These are phyloP conservation scores for Penicillium paxilli DNA, from an alignment of 495 filamentous ascomycete species.

Conservation along the genomic window DNA sequence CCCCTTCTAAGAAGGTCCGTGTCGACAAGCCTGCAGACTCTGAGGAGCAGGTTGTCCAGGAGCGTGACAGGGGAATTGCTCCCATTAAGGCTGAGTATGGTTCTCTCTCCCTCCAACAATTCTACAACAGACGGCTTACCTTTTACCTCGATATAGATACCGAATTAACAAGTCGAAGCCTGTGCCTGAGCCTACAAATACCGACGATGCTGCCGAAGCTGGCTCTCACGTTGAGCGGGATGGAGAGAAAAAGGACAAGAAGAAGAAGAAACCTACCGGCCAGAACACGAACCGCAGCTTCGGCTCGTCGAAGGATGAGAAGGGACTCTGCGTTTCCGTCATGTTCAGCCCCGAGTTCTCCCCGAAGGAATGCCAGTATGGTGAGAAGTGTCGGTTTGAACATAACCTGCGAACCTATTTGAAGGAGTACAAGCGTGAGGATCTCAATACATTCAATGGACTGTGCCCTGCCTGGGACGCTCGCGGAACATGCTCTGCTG, in stretches of 20 bases:
- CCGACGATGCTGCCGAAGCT: slow-evolving; percentile 72
- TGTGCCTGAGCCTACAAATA: slow-evolving; percentile 19
- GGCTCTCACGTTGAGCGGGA: slow-evolving; percentile 45
- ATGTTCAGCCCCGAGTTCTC: slow-evolving; percentile 71
- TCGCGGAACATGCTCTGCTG: slow-evolving; percentile 71
- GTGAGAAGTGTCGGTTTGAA: slow-evolving; percentile 71
- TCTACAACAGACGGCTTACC: no score
- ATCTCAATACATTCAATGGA: slow-evolving; percentile 71
- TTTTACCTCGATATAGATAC: slow-evolving; percentile 48
- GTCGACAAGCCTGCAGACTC: slow-evolving; percentile 39
- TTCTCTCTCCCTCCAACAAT: no score
- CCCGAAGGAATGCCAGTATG: slow-evolving; percentile 68
- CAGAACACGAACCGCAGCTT: slow-evolving; percentile 90
- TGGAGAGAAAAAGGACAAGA: slow-evolving; percentile 40
- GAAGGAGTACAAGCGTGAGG: slow-evolving; percentile 74
- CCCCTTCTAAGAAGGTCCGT: slow-evolving; percentile 60
- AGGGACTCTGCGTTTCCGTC: slow-evolving; percentile 74
- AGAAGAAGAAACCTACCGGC: slow-evolving; percentile 68
- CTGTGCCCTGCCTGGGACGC: slow-evolving; percentile 79
- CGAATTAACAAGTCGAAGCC: slow-evolving; percentile 41
- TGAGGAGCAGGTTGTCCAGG: slow-evolving; percentile 25
- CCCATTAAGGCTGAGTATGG: slow-evolving; percentile 82
- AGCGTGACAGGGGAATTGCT: slow-evolving; percentile 65
- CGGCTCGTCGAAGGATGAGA: slow-evolving; percentile 72
- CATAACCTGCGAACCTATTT: slow-evolving; percentile 87